Base-by-base conservation (phyloP, 176 grass and related monocot genomes). In the Chloris gayana region DNA sequence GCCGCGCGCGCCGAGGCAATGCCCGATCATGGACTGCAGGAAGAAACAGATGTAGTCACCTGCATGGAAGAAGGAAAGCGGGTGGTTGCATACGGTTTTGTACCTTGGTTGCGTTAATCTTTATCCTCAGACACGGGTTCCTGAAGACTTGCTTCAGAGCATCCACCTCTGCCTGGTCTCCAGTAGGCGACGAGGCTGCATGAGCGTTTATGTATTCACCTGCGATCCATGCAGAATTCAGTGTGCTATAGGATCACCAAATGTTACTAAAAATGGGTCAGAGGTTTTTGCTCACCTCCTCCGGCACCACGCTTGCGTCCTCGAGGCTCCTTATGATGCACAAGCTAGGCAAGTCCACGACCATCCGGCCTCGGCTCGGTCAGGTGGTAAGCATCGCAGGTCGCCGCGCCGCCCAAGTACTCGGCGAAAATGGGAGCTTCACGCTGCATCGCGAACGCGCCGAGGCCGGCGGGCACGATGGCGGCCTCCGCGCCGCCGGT, bases 191-290 rank as follows among this genome's bases (percentile, higher is more conserved):
- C 1, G 92, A 94, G 42, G 88, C 88, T 33, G 92, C 92, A 46
- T 91, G 83, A 41, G 88, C 87, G 17, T 94, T 94, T 38, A 88
- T 86, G 74, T 94, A 89, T 87, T 91, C 32, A 94, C 88, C 88
- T 90, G 63, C 27, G 9, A 29, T 21, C 11, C 22, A 74, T 51
- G 27, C 26, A 54, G 47, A 62, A 24, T 24, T 24, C 53, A 57
- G 12, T 10, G 21, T 2, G 21, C 4, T n/a, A n/a, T 18, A 51
- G 17, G 17, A 21, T 54, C 50, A 8, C 22, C 4, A 53, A 53
- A 17, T 21, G 17, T 53, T 21, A 41, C 39, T 53, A 56, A 56
- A 56, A 56, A 56, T 56, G 53, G 17, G 53, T 21, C 6, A 2
- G 1, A n/a, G 19, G n/a, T 0, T 9, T 2, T 6, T 12, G 4